Evolutionary conservation across 345 rosid genomes (phyloP).

Genomic region (Bruguiera gymnorhiza): DNA sequence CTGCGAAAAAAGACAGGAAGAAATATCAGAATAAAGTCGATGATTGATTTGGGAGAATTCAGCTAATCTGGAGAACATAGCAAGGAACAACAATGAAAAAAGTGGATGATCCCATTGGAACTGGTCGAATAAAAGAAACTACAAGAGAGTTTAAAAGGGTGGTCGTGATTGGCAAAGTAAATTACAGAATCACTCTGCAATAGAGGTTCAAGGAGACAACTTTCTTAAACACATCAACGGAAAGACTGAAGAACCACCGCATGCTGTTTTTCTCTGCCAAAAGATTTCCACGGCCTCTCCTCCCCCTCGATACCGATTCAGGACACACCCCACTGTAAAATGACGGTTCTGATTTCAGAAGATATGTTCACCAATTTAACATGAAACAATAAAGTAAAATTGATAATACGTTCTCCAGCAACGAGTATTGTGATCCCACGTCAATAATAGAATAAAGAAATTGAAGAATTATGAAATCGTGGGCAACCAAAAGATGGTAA

Average conservation of each 20-base stretch:
- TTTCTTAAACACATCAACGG: conserved; percentile 57
- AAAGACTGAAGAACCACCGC: conserved; percentile 67
- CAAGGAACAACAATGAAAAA: conserved; percentile 50
- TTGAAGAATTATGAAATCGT: no score
- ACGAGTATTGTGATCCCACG: no score
- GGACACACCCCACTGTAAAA: conserved; percentile 26
- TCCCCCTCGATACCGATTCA: conserved; percentile 16
- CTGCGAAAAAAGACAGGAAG: neutral
- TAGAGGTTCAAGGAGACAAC: conserved; percentile 58
- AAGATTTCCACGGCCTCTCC: conserved; percentile 25
- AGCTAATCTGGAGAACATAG: conserved; percentile 65
- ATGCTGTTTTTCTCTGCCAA: conserved; percentile 38
- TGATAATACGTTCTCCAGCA: no score
- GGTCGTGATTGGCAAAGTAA: neutral
- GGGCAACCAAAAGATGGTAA: no score
- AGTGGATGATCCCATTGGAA: conserved; percentile 61
- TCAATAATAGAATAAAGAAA: no score
- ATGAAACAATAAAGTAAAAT: no score
- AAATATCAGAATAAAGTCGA: neutral
- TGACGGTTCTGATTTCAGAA: conserved; percentile 1
- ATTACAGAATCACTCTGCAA: conserved; percentile 76
- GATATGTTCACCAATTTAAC: no score
- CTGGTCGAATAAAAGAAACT: conserved; percentile 1
- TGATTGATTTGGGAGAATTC: conserved; percentile 19
- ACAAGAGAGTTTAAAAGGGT: neutral